Conservation (phyloP, 768 basidiomycete genomes). For the Antrodiella citrinella region DNA sequence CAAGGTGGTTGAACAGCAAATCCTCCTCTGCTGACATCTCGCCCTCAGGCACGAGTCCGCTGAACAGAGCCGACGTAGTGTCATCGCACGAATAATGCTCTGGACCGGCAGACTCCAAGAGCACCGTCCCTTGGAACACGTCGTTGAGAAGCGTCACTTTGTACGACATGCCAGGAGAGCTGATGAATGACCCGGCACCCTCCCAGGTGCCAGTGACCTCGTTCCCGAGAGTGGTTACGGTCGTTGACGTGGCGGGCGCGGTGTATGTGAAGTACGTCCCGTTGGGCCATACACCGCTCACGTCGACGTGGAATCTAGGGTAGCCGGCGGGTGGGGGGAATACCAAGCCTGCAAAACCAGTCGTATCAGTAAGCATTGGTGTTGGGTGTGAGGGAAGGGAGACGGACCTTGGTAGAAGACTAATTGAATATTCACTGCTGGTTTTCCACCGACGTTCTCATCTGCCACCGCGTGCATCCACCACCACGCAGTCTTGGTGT, state of each 20-base stretch:
- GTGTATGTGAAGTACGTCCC: conserved; percentile 13
- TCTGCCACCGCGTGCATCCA: conserved; percentile 14
- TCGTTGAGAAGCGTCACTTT: conserved; percentile 11
- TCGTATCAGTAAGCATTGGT: background rate
- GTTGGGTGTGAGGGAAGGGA: too few species aligned
- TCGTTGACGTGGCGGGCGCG: conserved; percentile 11
- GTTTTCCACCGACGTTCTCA: conserved; percentile 5
- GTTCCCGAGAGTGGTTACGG: conserved; percentile 9
- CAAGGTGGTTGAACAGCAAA: conserved; percentile 16
- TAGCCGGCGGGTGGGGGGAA: background rate
- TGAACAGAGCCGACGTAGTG: conserved; percentile 15
- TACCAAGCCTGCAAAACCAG: conserved; percentile 5
- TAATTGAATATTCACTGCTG: conserved; percentile 13
- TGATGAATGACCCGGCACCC: conserved; percentile 12
- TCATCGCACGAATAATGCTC: conserved; percentile 17
- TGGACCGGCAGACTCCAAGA: conserved; percentile 7
- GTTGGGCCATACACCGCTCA: conserved; percentile 16
- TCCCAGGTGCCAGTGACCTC: conserved; percentile 15
- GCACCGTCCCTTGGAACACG: conserved; percentile 9
- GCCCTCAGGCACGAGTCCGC: conserved; percentile 5
- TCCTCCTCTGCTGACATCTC: background rate
- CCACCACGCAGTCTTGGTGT: conserved; percentile 19
- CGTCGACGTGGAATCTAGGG: conserved; percentile 11
- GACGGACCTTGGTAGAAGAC: conserved; percentile 16
- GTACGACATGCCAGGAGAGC: conserved; percentile 10